Base-by-base conservation (phyloP, 208 protist genomes). In the Novymonas esmeraldas region DNA sequence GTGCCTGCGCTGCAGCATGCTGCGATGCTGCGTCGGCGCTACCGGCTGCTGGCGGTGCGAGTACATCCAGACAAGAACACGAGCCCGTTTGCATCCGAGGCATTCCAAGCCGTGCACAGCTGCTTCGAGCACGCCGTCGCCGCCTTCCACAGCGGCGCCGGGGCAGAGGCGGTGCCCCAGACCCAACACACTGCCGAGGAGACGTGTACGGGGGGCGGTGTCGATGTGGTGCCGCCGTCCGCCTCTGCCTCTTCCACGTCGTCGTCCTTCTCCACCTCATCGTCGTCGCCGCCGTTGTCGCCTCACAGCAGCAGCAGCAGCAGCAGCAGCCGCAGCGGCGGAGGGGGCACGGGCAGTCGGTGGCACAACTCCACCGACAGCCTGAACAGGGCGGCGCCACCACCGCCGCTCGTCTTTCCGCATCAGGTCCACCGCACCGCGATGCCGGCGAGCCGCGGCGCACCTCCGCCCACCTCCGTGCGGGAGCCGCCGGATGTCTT, bases 61-160 rank as follows among this genome's bases (percentile, higher is more conserved):
- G 60, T 89, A 4, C 92, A 96, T 52, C 92, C 92, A 0, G 92
- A 96, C 77, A 96, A 96, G 74, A 95, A 95, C 58, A 31, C 64
- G 3, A 65, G 68, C 42, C 7, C 62, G 3, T 13, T 60, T 11
- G 81, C 87, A 2, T 54, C 70, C 31, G 78, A 78, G 58, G 87
- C 87, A 0, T 93, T 93, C 64, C 81, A 89, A 38, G 26, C 86
- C 9, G 54, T 90, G 42, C 87, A 93, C 58, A 73, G 44, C 13
- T 68, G 57, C 38, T 93, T 89, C 49, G 84, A 93, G 34, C 24
- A 44, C 11, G 45, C 55, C 5, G 22, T 55, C 26, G 28, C 44
- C 18, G 41, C 45, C 13, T 39, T 51, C 39, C 46, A 42, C 33
- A 31, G 16, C 29, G 52, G 18, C n/a, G n/a, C n/a, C n/a, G n/a